Base-by-base conservation (phyloP, 306 rosid genomes). In the Oxytropis ochrocephala region DNA sequence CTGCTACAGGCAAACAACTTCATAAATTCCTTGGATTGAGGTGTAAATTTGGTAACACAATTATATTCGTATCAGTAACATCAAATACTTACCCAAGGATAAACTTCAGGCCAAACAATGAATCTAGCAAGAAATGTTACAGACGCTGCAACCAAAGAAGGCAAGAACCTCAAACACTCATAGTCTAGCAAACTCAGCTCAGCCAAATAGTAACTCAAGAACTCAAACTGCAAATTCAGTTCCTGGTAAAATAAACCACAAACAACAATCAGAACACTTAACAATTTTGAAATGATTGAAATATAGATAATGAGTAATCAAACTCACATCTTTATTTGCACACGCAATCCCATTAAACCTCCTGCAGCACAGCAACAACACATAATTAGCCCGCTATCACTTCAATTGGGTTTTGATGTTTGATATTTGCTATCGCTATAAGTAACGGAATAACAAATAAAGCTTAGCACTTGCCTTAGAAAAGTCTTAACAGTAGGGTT, bases 161-260 rank as follows among this genome's bases (percentile, higher is more conserved):
- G 97, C 55, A 88, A 68, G 69, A 83, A 88, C 57, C 64, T 86
- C 6, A 90, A 60, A 66, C 90, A 86, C 18, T 48, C 56, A 53
- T 86, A 88, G 6, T 93, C 97, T 60, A 93, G 52, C 81, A 93
- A 76, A 39, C 98, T 93, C 52, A 93, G 79, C 84, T 93, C 98
- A 4, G 91, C 97, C 44, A 90, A 87, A 80, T 93, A 93, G 74
- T 57, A 70, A 46, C 82, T 44, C 30, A 93, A 69, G 57, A 82
- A 93, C 67, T 88, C 96, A 72, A 90, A 69, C 53, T 79, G 85
- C 73, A 87, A 65, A 43, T 65, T 81, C 42, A 73, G 75, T 43
- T 17, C 70, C 96, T 89, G 89, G 6, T 0, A 33, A 64, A 33
- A 2, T 0, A 1, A 54, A 51, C 1, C 18, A 52, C 13, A 55